Base-by-base conservation (phyloP, 2,329 filamentous ascomycete genomes). In the Laburnicola sp. region DNA sequence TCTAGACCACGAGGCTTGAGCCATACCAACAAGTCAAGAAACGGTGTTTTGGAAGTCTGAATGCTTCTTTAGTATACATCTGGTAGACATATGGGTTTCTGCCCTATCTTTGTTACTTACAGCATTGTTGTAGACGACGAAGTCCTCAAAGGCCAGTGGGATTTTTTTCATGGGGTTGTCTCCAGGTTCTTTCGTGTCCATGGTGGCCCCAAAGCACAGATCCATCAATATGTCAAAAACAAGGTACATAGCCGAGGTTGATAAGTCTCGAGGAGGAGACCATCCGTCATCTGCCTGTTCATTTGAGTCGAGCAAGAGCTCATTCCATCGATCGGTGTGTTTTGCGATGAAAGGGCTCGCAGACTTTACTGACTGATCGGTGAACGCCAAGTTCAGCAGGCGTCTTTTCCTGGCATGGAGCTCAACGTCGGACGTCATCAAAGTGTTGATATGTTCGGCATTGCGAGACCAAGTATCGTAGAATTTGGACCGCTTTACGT, bases 191-290 rank as follows among this genome's bases (percentile, higher is more conserved):
- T 74, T 64, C 56, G 69, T 69, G 37, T 62, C 51, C 53, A 74
- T 69, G 34, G 62, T 43, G 43, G 68, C 63, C 6, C 70, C 69
- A 50, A 73, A 70, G 42, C 61, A 68, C 4, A 75, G 56, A 43
- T 76, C 74, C 10, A 71, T 72, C 60, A 80, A 75, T 31, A 78
- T 66, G 51, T 79, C 76, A 54, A 78, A 74, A 28, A 71, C 64
- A 30, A 78, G 62, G 55, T 67, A 75, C 9, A 8, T 27, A 28
- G 23, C 22, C 11, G 5, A 40, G 3, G 25, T 40, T 27, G 37
- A 6, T 11, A 60, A 39, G 40, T 60, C 45, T 21, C 43, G 35
- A 6, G 53, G 28, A 8, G 40, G 32, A 37, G 52, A 51, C 58
- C 57, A 58, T 34, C 43, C 47, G 21, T 52, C 44, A 25, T 40